Conservation (phyloP, 2,329 filamentous ascomycete genomes). For the Colletotrichum navitas region DNA sequence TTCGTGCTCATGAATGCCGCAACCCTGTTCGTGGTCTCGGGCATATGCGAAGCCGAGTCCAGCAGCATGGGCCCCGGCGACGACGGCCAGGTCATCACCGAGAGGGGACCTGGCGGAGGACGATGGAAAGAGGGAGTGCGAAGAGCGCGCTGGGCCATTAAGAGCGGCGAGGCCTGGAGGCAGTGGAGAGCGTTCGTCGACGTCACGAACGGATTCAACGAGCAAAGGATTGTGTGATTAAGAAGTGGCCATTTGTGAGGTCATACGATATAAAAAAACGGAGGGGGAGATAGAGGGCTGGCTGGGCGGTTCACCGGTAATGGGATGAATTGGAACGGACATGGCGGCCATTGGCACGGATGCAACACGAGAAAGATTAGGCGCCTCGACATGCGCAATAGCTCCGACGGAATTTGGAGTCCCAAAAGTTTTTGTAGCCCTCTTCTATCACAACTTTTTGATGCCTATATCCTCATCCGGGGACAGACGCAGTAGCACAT, state of each 20-base stretch:
- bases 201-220: conserved; percentile 72
- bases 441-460: conserved; percentile 41
- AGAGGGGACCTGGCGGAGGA: conserved; percentile 86
- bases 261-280: background rate
- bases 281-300: background rate
- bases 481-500: conserved; percentile 15
- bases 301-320: background rate
- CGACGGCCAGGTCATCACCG: conserved; percentile 82
- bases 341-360: conserved; percentile 21
- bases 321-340: background rate
- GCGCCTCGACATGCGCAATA: background rate
- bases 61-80: conserved; percentile 85
- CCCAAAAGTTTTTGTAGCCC: conserved; percentile 35
- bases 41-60: conserved; percentile 85
- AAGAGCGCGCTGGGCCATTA: conserved; percentile 87
- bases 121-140: conserved; percentile 96
- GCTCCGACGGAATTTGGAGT: conserved; percentile 26
- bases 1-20: conserved; percentile 97
- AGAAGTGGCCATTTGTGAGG: background rate
- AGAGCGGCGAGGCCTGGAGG: conserved; percentile 86
- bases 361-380: background rate
- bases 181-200: conserved; percentile 89
- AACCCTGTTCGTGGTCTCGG: conserved; percentile 85
- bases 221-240: background rate
- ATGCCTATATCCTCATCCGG: conserved; percentile 25